Percentiles rank a stretch among this genome's conserved stretches.
Evolutionary conservation across 2,329 filamentous ascomycete species (phyloP).

Genomic region (Aspergillus sp.): DNA sequence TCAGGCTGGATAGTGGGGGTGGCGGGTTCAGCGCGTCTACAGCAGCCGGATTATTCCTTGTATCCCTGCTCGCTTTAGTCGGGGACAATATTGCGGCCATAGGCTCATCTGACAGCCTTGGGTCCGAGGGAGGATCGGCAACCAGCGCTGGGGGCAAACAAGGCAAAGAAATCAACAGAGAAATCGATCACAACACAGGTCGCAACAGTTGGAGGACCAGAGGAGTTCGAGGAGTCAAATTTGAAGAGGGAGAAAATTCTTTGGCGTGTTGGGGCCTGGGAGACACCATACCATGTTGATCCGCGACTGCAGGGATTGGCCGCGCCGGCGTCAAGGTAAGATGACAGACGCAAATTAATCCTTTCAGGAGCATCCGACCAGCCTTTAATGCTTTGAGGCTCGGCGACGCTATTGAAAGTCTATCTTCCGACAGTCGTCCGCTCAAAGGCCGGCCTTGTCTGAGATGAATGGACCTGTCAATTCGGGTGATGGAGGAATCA

Average conservation of each 20-base stretch:
- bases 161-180: constrained; percentile 1
- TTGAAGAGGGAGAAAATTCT: constrained; percentile 4
- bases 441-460: not conserved
- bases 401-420: constrained; percentile 3
- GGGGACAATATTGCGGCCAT: constrained; percentile 9
- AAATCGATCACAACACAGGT: not conserved
- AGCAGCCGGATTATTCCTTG: constrained; percentile 8
- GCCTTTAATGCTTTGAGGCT: constrained; percentile 4
- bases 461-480: constrained; percentile 6
- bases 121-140: not conserved
- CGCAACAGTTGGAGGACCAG: not conserved
- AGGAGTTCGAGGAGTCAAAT: not conserved
- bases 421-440: not conserved
- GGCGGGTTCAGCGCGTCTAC: constrained; percentile 11
- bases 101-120: constrained; percentile 1
- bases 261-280: constrained; percentile 1
- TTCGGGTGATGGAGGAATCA: not conserved
- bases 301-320: constrained; percentile 6
- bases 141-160: not conserved
- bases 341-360: constrained; percentile 8
- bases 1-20: constrained; percentile 7
- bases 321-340: constrained; percentile 6
- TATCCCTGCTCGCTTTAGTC: constrained; percentile 9
- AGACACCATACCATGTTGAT: constrained; percentile 10
- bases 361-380: not conserved